phyloP scores from a whole-genome alignment of 257 asterid species.

The Oldenlandia corymbosa region DNA sequence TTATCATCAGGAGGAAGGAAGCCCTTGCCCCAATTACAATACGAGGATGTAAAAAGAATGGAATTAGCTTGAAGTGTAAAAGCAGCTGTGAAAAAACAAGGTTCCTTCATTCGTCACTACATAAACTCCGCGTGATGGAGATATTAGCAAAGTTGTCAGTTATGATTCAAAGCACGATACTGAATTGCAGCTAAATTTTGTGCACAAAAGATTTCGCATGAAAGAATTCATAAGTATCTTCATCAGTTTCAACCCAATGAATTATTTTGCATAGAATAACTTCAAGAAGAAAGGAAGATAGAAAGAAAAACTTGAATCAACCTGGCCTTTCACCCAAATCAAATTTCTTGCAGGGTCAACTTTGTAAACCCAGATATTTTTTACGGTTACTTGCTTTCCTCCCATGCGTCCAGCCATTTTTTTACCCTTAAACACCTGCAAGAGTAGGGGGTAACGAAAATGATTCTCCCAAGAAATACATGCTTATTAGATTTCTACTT shows the following conservation, averaged over 20 bases:
- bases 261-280: too few relatives aligned
- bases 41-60: background rate
- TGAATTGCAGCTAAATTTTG: too few relatives aligned
- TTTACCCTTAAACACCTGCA: slow-evolving; percentile 81
- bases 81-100: background rate
- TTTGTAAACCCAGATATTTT: slow-evolving; percentile 90
- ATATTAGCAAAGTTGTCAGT: too few relatives aligned
- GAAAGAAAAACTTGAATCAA: slow-evolving; percentile 27
- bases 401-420: slow-evolving; percentile 99
- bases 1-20: background rate
- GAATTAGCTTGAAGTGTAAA: background rate
- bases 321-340: slow-evolving; percentile 97
- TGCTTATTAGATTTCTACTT: too few relatives aligned
- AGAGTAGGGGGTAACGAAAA: too few relatives aligned
- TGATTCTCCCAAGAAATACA: too few relatives aligned
- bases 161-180: too few relatives aligned
- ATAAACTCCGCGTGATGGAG: too few relatives aligned
- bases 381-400: slow-evolving; percentile 71
- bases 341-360: slow-evolving; percentile 89
- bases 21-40: background rate
- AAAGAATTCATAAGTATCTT: too few relatives aligned
- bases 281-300: slow-evolving; percentile 5
- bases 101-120: background rate
- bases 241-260: too few relatives aligned
- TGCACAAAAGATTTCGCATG: too few relatives aligned